phyloP scores from a whole-genome alignment of 768 basidiomycete species.

The Termitomyces sp. region DNA sequence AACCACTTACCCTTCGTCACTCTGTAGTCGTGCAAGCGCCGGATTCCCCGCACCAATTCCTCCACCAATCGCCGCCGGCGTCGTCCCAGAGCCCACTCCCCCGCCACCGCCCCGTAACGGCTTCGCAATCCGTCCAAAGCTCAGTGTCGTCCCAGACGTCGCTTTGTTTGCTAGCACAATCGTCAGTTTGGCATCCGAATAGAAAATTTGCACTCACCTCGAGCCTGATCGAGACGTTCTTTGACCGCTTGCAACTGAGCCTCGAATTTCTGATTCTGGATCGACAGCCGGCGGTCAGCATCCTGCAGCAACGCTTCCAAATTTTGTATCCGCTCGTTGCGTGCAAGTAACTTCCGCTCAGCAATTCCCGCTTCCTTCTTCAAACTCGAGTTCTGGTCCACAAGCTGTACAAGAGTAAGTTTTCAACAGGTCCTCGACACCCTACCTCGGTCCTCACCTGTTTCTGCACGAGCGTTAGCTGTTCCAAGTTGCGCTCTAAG shows the following conservation, averaged over 20 bases:
- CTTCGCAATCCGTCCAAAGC: constrained; percentile 94
- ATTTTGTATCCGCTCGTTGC: constrained; percentile 97
- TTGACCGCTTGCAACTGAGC: constrained; percentile 88
- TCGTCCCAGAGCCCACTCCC: constrained; percentile 36
- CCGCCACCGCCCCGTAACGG: constrained; percentile 94
- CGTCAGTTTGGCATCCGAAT: constrained; percentile 9
- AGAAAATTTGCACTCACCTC: constrained; percentile 54
- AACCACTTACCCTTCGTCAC: constrained; percentile 60
- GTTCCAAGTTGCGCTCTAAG: constrained; percentile 94
- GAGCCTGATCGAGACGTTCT: constrained; percentile 88
- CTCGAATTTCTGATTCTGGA: constrained; percentile 96
- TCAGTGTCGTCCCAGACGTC: constrained; percentile 64
- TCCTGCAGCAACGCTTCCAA: constrained; percentile 91
- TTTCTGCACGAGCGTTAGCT: constrained; percentile 93
- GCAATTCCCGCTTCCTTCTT: constrained; percentile 98
- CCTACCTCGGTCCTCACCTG: constrained; percentile 52
- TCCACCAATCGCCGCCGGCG: constrained; percentile 37
- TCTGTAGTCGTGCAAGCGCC: constrained; percentile 64
- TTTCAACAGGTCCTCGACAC: neutral
- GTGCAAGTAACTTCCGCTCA: constrained; percentile 92
- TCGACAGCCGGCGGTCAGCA: constrained; percentile 86
- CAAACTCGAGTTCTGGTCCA: constrained; percentile 94
- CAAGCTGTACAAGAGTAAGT: constrained; percentile 55
- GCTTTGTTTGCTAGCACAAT: constrained; percentile 69
- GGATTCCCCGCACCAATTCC: constrained; percentile 57